Conservation (phyloP, 2,329 filamentous ascomycete species). For the Verticillium klebahnii region DNA sequence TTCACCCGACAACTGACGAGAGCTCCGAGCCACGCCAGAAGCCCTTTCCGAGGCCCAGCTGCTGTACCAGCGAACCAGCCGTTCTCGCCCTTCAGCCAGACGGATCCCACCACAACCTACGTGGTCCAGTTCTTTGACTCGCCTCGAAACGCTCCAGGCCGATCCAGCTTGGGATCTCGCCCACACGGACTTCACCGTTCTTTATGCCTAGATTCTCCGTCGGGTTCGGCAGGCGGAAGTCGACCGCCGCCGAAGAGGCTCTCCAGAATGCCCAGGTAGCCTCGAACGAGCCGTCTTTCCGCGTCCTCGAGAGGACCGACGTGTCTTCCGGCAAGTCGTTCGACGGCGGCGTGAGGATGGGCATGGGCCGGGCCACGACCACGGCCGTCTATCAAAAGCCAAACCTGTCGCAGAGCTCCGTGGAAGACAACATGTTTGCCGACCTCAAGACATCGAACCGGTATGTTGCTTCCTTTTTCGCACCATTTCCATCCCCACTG, state of each 20-base stretch:
- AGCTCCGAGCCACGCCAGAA: not conserved
- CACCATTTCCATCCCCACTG: conserved; percentile 2
- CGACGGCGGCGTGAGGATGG: conserved; percentile 42
- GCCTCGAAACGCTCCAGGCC: not conserved
- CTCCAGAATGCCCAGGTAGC: conserved; percentile 45
- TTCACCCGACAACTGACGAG: not conserved
- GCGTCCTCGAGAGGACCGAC: conserved; percentile 52
- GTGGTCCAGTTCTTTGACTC: not conserved
- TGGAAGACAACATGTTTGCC: conserved; percentile 54
- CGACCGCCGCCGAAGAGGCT: conserved; percentile 48
- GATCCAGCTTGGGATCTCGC: not conserved
- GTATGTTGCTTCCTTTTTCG: conserved; percentile 34
- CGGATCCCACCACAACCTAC: not conserved
- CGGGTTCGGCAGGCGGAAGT: conserved; percentile 56
- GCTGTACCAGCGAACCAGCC: not conserved
- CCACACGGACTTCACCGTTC: conserved; percentile 17
- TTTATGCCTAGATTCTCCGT: conserved; percentile 61
- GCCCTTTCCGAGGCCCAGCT: not conserved
- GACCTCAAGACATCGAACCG: conserved; percentile 50
- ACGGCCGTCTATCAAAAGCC: conserved; percentile 24
- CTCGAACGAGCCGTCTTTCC: conserved; percentile 42
- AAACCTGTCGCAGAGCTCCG: conserved; percentile 30
- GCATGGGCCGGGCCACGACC: conserved; percentile 32
- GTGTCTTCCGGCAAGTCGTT: conserved; percentile 40
- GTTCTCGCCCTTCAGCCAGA: not conserved